Evolutionary conservation across 129 eudicot species (phyloP), one percentile per base, ranked within the genome.

Genomic region (Sambucus nigra): DNA sequence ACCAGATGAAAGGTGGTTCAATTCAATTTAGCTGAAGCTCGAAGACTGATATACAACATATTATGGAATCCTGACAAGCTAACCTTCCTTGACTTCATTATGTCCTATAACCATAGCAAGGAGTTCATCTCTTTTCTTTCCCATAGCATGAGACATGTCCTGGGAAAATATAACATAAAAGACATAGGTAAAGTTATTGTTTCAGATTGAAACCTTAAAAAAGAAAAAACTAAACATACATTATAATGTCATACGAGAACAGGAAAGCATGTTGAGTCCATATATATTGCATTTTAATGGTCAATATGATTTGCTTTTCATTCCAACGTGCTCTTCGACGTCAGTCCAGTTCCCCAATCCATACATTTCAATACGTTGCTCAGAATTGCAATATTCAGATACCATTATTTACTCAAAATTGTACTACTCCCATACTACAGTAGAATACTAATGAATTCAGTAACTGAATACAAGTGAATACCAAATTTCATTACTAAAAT

Each of bases 301-400:
- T 81, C 87, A 91, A 41, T 67, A 78, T 41, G 78, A 67, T 86
- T 78, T 85, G 72, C 82, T 91, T 77, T 91, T 91, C 19, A 94
- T 86, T 67, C 99, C 99, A 47, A 91, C 99, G 75, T 91, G 99
- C 70, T 91, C 99, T 31, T 95, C 99, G 66, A 91, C 99, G 59
- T 91, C 99, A 57, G 62, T 71, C 99, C 99, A 91, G 72, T 91
- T 91, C 40, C 88, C 89, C 39, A 91, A 59, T 61, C 99, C 99
- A 69, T 91, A 91, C 99, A 91, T 91, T 91, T 79, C 99, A 64
- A 80, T 76, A 58, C 94, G 95, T 95, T 91, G 72, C 58, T n/a
- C n/a, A n/a, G n/a, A n/a, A n/a, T n/a, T n/a, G n/a, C n/a, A n/a
- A n/a, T n/a, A n/a, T n/a, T n/a, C n/a, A n/a, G n/a, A n/a, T n/a